Evolutionary conservation across 768 basidiomycete genomes (phyloP).

Genomic region (Tulasnella sp.): DNA sequence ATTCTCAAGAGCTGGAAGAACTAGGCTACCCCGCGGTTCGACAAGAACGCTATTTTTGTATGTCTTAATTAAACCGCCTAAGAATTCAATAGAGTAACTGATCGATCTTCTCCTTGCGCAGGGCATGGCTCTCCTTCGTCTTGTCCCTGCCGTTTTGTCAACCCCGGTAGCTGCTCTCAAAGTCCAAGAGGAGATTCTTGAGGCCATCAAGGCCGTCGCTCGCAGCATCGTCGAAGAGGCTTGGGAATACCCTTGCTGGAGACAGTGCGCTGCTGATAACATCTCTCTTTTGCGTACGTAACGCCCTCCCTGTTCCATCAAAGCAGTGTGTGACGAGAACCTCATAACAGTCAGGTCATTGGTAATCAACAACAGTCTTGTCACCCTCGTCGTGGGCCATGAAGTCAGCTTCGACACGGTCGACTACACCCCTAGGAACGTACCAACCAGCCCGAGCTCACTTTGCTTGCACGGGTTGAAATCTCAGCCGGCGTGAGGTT

Average conservation of each 20-base stretch:
- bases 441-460: conserved; percentile 10
- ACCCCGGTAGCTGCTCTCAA: neutral
- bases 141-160: conserved; percentile 1
- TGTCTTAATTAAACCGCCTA: neutral
- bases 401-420: conserved; percentile 11
- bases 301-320: too few species aligned
- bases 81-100: neutral
- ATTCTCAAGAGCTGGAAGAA: conserved; percentile 11
- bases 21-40: conserved; percentile 6
- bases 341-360: neutral
- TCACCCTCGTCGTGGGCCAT: conserved; percentile 11
- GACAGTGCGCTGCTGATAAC: neutral
- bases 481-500: too few species aligned
- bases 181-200: conserved; percentile 3
- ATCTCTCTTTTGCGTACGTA: conserved; percentile 4
- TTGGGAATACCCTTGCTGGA: neutral
- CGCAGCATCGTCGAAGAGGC: neutral
- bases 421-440: conserved; percentile 13
- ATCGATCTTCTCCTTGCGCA: neutral
- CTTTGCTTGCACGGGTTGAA: too few species aligned
- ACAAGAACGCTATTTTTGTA: conserved; percentile 2
- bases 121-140: conserved; percentile 10
- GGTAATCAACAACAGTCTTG: neutral
- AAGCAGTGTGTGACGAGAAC: neutral
- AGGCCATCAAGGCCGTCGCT: conserved; percentile 2